phyloP scores from a whole-genome alignment of 2,329 filamentous ascomycete genomes.

The Aspergillus sclerotialis region DNA sequence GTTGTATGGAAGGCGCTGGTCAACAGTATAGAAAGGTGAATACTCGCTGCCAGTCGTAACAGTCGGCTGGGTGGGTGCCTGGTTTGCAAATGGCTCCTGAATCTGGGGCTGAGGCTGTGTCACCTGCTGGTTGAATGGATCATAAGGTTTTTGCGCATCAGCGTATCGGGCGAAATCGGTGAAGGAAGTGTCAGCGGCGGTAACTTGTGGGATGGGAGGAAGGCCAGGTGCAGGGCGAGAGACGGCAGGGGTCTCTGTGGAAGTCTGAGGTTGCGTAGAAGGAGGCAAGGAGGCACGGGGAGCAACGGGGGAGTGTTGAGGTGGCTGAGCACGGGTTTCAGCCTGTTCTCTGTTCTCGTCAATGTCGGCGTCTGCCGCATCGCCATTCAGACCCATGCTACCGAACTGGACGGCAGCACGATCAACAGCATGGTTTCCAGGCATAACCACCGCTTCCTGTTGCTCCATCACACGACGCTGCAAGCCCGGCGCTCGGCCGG shows the following conservation, averaged over 20 bases:
- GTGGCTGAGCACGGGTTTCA: slow-evolving; percentile 87
- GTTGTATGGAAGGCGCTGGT: slow-evolving; percentile 68
- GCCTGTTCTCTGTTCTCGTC: slow-evolving; percentile 93
- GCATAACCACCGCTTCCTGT: slow-evolving; percentile 97
- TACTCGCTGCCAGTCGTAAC: slow-evolving; percentile 62
- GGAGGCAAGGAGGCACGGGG: slow-evolving; percentile 84
- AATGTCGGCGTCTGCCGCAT: slow-evolving; percentile 55
- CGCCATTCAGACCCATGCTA: slow-evolving; percentile 81
- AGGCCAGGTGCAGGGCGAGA: slow-evolving; percentile 57
- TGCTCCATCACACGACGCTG: slow-evolving; percentile 86
- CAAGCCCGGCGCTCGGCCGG: slow-evolving; percentile 71
- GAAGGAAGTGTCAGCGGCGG: slow-evolving; percentile 40
- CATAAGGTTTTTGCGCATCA: slow-evolving; percentile 70
- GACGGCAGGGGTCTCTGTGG: slow-evolving; percentile 36
- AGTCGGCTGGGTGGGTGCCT: slow-evolving; percentile 53
- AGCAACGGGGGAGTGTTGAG: slow-evolving; percentile 82
- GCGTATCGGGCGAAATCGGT: slow-evolving; percentile 50
- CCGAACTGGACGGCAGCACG: slow-evolving; percentile 92
- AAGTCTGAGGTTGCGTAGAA: slow-evolving; percentile 31
- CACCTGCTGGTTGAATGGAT: slow-evolving; percentile 75
- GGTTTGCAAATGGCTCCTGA: slow-evolving; percentile 51
- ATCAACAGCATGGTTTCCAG: slow-evolving; percentile 90
- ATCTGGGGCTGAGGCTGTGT: slow-evolving; percentile 55
- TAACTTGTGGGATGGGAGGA: slow-evolving; percentile 52
- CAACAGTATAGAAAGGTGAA: slow-evolving; percentile 76